Evolutionary conservation across 2,329 filamentous ascomycete species (phyloP).

Genomic region (Gnomoniopsis smithogilvyi): DNA sequence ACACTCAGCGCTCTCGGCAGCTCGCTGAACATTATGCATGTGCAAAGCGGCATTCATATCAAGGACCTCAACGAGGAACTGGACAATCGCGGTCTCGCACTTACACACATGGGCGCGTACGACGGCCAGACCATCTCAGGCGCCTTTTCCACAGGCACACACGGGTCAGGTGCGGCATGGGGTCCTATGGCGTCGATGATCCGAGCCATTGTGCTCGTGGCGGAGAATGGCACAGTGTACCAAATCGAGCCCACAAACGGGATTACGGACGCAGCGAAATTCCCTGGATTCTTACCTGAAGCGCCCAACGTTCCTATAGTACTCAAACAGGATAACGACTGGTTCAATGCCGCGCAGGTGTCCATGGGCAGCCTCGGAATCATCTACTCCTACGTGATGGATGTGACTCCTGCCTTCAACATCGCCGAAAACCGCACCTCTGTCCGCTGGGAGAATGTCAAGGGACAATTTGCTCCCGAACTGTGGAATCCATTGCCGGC

Average conservation of each 20-base stretch:
- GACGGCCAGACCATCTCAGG: conserved; percentile 25
- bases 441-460: conserved; percentile 22
- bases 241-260: conserved; percentile 23
- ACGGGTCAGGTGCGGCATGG: conserved; percentile 23
- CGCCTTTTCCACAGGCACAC: conserved; percentile 23
- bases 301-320: conserved; percentile 18
- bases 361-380: conserved; percentile 26
- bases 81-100: conserved; percentile 21
- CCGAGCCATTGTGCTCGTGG: conserved; percentile 23
- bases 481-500: conserved; percentile 20
- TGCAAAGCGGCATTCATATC: conserved; percentile 24
- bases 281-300: conserved; percentile 14
- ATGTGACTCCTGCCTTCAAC: conserved; percentile 21
- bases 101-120: conserved; percentile 25
- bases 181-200: conserved; percentile 21
- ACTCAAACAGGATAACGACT: conserved; percentile 24
- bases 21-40: conserved; percentile 13
- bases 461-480: conserved; percentile 19
- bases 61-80: conserved; percentile 23
- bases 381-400: conserved; percentile 24
- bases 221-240: conserved; percentile 22
- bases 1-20: neutral
- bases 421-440: conserved; percentile 21
- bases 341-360: conserved; percentile 23
- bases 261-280: conserved; percentile 21